Evolutionary conservation across 2,329 filamentous ascomycete genomes (phyloP), one percentile per base, ranked within the genome.

Genomic region (Ceratocystis lukuohia): DNA sequence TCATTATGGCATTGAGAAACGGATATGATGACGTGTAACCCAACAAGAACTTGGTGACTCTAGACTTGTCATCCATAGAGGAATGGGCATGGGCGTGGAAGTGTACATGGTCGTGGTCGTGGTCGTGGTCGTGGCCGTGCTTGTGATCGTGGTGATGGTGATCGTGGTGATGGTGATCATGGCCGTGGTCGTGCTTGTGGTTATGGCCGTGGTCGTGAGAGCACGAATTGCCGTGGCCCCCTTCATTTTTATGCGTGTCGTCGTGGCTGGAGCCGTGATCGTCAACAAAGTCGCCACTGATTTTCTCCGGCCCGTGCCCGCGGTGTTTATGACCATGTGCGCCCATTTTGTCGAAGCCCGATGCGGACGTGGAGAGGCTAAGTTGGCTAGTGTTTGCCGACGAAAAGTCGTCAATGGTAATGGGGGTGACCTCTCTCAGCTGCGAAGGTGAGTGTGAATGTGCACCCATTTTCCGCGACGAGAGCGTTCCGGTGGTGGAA

Each of bases 1-100:
- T 84, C 71, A 99, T 77, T 67, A 99, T 91, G 65, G 90, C 88
- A 73, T 96, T 86, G 20, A 96, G 72, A 44, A 97, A 80, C 0
- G 93, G 92, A 74, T 87, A 90, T 30, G 80, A 80, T 62, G 87
- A 82, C 10, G 86, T 87, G 65, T 83, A 80, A 0, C 81, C 81
- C n/a, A 97, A 79, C 2, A 97, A 74, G 66, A 87, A 82, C 15
- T 80, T 83, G 0, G 93, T 96, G 48, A 96, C 79, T 61, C 77
- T 79, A 0, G 91, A 95, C 50, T 69, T 69, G 3, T 72, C 70
- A 6, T 61, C 48, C 8, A 30, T 37, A 17, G 70, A 66, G 30
- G 68, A 66, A 28, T 63, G 63, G 73, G 17, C 28, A 68, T 76
- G 72, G 10, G 57, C 57, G 44, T 76, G 72, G 15, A 48, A 59